A percentile compares a stretch with the other conserved stretches of the same genome.
phyloP scores from a whole-genome alignment of 2,329 filamentous ascomycete genomes.

The Exserohilum turcica region DNA sequence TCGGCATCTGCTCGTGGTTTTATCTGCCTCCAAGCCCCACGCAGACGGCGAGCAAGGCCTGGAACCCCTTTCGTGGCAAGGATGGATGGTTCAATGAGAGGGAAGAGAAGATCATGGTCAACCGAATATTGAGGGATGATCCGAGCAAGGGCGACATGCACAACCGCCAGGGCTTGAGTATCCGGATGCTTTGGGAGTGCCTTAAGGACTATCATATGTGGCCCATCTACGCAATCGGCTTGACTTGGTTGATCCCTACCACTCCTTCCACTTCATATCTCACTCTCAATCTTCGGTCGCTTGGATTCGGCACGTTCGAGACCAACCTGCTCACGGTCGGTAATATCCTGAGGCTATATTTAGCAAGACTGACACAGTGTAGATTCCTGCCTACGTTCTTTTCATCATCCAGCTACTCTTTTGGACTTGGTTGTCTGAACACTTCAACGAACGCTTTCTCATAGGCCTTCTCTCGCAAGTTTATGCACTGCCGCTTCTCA shows the following conservation, averaged over 20 bases:
- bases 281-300: slow-evolving; percentile 41
- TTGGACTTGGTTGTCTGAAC: slow-evolving; percentile 58
- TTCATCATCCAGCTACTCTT: slow-evolving; percentile 57
- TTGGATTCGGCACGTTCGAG: slow-evolving; percentile 46
- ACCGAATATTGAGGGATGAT: slow-evolving; percentile 62
- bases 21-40: slow-evolving; percentile 61
- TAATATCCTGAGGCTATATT: neutral
- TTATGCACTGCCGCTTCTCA: slow-evolving; percentile 48
- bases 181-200: slow-evolving; percentile 56
- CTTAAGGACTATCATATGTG: slow-evolving; percentile 63
- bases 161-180: slow-evolving; percentile 60
- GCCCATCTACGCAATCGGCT: slow-evolving; percentile 47
- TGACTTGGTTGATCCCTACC: slow-evolving; percentile 45
- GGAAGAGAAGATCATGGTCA: slow-evolving; percentile 72
- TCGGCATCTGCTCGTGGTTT: slow-evolving; percentile 45
- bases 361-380: neutral
- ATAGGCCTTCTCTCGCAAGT: slow-evolving; percentile 50
- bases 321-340: slow-evolving; percentile 47
- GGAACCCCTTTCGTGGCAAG: slow-evolving; percentile 60
- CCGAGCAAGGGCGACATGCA: slow-evolving; percentile 66
- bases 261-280: slow-evolving; percentile 42
- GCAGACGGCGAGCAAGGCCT: slow-evolving; percentile 60
- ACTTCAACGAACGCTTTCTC: slow-evolving; percentile 58
- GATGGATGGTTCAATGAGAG: slow-evolving; percentile 69
- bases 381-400: slow-evolving; percentile 54